Percentiles rank a stretch among this genome's conserved stretches.
Evolutionary conservation across 2,329 filamentous ascomycete genomes (phyloP).

Genomic region (Chaetomium olivaceum): DNA sequence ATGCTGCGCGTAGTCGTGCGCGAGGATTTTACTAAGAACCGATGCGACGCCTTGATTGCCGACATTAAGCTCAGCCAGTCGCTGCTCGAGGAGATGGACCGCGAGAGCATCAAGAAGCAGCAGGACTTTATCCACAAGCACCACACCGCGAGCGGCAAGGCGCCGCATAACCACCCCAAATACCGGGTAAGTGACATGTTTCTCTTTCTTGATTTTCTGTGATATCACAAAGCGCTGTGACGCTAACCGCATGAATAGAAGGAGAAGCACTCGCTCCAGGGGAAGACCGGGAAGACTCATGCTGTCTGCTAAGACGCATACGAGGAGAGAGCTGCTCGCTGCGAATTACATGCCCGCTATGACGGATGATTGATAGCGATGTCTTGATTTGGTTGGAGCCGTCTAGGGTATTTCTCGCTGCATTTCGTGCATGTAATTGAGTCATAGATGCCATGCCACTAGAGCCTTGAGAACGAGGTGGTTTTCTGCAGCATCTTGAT

Average conservation of each 20-base stretch:
- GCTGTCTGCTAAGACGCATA: constrained; percentile 65
- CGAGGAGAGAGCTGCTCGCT: constrained; percentile 10
- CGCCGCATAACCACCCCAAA: constrained; percentile 53
- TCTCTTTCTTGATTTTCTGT: not conserved
- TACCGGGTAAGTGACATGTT: constrained; percentile 47
- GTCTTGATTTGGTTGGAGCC: not conserved
- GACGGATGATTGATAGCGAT: constrained; percentile 20
- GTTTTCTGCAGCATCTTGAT: not conserved
- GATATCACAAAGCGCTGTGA: not conserved
- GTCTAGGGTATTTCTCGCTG: not conserved
- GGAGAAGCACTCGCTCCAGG: constrained; percentile 85
- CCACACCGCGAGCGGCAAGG: constrained; percentile 53
- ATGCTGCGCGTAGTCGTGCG: constrained; percentile 90
- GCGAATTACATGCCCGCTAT: constrained; percentile 22
- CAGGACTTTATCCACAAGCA: constrained; percentile 64
- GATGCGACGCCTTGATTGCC: constrained; percentile 74
- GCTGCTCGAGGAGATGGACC: constrained; percentile 72
- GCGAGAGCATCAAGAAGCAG: constrained; percentile 67
- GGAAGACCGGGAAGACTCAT: constrained; percentile 88
- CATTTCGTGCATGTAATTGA: not conserved
- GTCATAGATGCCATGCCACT: not conserved
- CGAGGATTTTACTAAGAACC: constrained; percentile 82
- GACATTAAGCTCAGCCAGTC: constrained; percentile 79
- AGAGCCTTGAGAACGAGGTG: not conserved
- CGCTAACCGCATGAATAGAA: constrained; percentile 46